Conservation (phyloP, 306 rosid genomes). For the Lathyrus oleraceus region DNA sequence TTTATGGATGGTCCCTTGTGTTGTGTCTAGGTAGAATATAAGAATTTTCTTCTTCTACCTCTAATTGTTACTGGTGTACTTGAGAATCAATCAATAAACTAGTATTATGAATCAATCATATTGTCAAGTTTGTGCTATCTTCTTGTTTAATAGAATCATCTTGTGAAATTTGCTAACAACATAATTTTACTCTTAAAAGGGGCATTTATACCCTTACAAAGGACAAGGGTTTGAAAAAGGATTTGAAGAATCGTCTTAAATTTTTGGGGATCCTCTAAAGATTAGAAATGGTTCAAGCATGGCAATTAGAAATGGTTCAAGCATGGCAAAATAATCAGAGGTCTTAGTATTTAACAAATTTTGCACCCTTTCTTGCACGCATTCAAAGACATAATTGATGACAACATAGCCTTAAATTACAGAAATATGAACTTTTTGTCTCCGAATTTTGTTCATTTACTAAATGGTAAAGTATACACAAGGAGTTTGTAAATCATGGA, state of each 20-base stretch:
- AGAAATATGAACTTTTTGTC: slow-evolving; percentile 2
- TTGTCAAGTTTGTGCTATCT: background rate
- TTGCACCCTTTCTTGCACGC: no score
- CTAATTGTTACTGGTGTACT: slow-evolving; percentile 6
- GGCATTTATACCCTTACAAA: no score
- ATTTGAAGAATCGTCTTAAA: no score
- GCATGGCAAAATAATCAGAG: no score
- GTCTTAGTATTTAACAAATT: no score
- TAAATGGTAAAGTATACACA: slow-evolving; percentile 30
- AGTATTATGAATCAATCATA: background rate
- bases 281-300: no score
- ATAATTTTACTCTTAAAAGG: no score
- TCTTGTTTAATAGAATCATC: background rate
- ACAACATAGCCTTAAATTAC: slow-evolving; percentile 1
- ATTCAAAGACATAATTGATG: no score
- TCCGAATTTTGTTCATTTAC: slow-evolving; percentile 24
- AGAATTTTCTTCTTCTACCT: background rate
- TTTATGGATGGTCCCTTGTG: slow-evolving; percentile 17
- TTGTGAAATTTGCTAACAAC: no score
- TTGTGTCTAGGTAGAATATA: background rate
- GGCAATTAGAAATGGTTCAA: no score
- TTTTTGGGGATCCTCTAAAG: no score
- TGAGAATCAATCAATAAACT: slow-evolving; percentile 13
- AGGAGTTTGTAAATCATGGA: slow-evolving; percentile 21
- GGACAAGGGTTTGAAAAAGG: no score